A percentile compares a stretch with the other conserved stretches of the same genome.
Conservation (phyloP, 1,284 basidiomycete species). For the Pterulicium gracile region DNA sequence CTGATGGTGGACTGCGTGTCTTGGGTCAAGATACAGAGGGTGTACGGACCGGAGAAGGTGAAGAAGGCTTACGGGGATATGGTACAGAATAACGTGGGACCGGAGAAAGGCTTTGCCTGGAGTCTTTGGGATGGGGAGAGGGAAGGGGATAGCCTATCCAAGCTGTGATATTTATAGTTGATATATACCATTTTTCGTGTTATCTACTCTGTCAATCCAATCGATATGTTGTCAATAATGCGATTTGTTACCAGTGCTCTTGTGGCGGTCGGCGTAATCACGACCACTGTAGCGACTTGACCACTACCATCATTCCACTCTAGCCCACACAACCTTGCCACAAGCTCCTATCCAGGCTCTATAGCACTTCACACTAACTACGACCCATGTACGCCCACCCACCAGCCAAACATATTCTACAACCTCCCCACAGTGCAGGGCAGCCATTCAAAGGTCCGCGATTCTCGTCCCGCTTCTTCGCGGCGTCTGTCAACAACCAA, state of each 20-base stretch:
- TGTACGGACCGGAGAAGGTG: slow-evolving; percentile 34
- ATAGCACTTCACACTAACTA: background rate
- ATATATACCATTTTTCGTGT: too few relatives aligned
- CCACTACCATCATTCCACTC: too few relatives aligned
- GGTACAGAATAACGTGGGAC: slow-evolving; percentile 31
- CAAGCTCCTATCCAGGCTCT: background rate
- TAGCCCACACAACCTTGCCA: too few relatives aligned
- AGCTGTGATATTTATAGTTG: too few relatives aligned
- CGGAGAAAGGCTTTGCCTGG: slow-evolving; percentile 47
- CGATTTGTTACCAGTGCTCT: too few relatives aligned
- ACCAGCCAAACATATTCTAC: background rate
- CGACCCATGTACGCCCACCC: slow-evolving; percentile 5
- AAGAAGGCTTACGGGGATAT: slow-evolving; percentile 34
- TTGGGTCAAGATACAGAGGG: slow-evolving; percentile 42
- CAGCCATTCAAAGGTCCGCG: slow-evolving; percentile 1
- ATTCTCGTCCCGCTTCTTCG: background rate
- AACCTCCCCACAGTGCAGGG: slow-evolving; percentile 2
- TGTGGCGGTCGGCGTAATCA: too few relatives aligned
- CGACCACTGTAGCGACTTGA: background rate
- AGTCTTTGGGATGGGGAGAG: slow-evolving; percentile 47
- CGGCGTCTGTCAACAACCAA: slow-evolving; percentile 1
- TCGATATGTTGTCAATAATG: too few relatives aligned
- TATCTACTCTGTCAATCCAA: too few relatives aligned
- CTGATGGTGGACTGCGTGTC: slow-evolving; percentile 39
- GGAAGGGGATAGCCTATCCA: background rate